Evolutionary conservation across 2,329 filamentous ascomycete species (phyloP).

Genomic region (Colletotrichum paranaense): DNA sequence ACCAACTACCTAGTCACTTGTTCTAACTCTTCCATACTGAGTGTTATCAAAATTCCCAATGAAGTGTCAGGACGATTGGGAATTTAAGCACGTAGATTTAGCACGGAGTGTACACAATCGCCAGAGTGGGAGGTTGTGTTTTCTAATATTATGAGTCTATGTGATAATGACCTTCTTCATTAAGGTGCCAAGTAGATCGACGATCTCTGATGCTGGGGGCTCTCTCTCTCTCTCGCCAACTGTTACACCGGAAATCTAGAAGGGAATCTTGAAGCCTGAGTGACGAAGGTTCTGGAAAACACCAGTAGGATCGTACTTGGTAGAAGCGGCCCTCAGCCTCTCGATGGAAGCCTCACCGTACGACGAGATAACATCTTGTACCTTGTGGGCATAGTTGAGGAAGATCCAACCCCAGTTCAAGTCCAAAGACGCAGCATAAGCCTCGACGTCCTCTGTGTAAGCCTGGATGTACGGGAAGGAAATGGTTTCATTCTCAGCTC

Average conservation of each 20-base stretch:
- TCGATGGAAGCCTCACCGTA: conserved; percentile 52
- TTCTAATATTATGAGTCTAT: background rate
- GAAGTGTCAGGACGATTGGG: no score
- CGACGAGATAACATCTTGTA: conserved; percentile 50
- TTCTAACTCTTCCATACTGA: accelerated
- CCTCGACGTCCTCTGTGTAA: conserved; percentile 46
- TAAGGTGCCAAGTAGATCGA: background rate
- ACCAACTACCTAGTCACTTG: background rate
- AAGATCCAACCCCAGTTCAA: conserved; percentile 48
- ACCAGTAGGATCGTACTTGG: conserved; percentile 51
- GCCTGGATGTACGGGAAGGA: conserved; percentile 49
- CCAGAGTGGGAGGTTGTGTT: accelerated
- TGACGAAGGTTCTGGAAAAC: conserved; percentile 50
- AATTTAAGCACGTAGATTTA: no score
- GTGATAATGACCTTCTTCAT: background rate
- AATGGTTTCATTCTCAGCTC: conserved; percentile 46
- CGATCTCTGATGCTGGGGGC: background rate
- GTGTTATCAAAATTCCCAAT: background rate
- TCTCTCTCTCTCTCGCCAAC: background rate
- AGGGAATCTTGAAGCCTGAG: conserved; percentile 47
- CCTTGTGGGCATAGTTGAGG: conserved; percentile 56
- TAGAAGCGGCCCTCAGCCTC: conserved; percentile 44
- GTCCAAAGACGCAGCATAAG: conserved; percentile 40
- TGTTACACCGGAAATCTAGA: background rate
- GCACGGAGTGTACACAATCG: background rate